Conservation (phyloP, 352 stramenopile genomes). For the Pythium insidiosum region DNA sequence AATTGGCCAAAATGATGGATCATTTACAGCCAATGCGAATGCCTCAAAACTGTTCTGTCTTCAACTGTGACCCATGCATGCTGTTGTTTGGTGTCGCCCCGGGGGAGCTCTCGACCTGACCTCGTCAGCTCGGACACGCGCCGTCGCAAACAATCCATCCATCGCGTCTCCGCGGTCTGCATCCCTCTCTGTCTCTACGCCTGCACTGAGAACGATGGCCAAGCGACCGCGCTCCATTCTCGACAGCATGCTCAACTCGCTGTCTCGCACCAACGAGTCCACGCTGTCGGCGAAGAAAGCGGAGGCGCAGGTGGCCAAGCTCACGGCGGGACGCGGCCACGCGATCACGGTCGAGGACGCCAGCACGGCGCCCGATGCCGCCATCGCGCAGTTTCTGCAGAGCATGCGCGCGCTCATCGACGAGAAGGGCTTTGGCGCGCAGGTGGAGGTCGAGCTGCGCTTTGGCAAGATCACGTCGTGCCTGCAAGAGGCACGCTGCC, state of each 20-base stretch:
- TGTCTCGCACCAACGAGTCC: conserved; percentile 73
- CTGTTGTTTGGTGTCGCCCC: too few species aligned
- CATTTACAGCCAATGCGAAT: too few species aligned
- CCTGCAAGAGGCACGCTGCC: conserved; percentile 65
- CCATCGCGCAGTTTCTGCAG: conserved; percentile 78
- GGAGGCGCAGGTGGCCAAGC: conserved; percentile 64
- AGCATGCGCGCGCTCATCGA: conserved; percentile 71
- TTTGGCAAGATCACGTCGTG: conserved; percentile 77
- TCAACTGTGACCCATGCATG: too few species aligned
- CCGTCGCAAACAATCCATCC: too few species aligned
- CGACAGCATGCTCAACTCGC: conserved; percentile 62
- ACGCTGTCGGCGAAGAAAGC: conserved; percentile 60
- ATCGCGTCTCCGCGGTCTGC: too few species aligned
- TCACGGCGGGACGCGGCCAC: conserved; percentile 63
- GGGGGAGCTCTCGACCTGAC: too few species aligned
- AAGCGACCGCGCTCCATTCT: conserved; percentile 47
- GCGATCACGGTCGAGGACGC: conserved; percentile 64
- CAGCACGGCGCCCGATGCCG: conserved; percentile 54
- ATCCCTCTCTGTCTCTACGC: too few species aligned
- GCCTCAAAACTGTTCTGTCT: too few species aligned
- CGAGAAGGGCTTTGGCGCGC: conserved; percentile 65
- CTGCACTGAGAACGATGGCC: conserved; percentile 51
- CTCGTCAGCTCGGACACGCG: too few species aligned
- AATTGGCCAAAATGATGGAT: too few species aligned
- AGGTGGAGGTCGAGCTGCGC: conserved; percentile 78